Evolutionary conservation across 495 filamentous ascomycete genomes (phyloP), one percentile per base, ranked within the genome.

Genomic region (Chaetomium cochliodes): DNA sequence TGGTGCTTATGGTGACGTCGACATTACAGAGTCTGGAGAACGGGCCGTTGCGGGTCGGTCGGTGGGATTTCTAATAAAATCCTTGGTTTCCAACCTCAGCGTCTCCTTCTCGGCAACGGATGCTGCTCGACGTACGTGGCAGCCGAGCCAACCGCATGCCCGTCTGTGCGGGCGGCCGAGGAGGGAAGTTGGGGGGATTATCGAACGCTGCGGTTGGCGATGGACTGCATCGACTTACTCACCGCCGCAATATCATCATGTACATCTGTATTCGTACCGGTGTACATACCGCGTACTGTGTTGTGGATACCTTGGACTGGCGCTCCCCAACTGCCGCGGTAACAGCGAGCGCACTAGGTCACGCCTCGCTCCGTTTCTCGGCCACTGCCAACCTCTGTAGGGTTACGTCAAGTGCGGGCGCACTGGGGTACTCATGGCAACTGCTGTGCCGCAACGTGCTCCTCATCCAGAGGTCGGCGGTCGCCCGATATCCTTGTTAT

Each of bases 381-480:
- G 41, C 41, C 13, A 18, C 41, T 44, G 41, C 41, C 41, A 15
- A 44, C 33, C 33, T 37, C 33, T 7, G 5, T 12, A 37, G 9
- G 33, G 33, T 37, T 56, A 7, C 51, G 25, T 16, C 18, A 4
- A 18, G 9, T 37, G 2, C 12, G 26, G 25, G 7, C 13, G 51
- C 30, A 18, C 28, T 30, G 6, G 28, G 28, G 28, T 30, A 30
- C 28, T 30, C 15, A n/a, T 28, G 23, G 9, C 25, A 30, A 12
- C 25, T 53, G 50, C 12, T 53, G 50, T 53, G 50, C 23, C 47
- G 20, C 47, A 50, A 50, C 47, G 50, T 53, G 50, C 50, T 53
- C 50, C 23, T 25, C 50, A 20, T 50, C 47, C 47, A 50, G 47
- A 2, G 47, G 47, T 25, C n/a, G 47, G 47, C n/a, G 47, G 47